phyloP scores from a whole-genome alignment of 108 stramenopile genomes.

The Stephanodiscus minutulus region DNA sequence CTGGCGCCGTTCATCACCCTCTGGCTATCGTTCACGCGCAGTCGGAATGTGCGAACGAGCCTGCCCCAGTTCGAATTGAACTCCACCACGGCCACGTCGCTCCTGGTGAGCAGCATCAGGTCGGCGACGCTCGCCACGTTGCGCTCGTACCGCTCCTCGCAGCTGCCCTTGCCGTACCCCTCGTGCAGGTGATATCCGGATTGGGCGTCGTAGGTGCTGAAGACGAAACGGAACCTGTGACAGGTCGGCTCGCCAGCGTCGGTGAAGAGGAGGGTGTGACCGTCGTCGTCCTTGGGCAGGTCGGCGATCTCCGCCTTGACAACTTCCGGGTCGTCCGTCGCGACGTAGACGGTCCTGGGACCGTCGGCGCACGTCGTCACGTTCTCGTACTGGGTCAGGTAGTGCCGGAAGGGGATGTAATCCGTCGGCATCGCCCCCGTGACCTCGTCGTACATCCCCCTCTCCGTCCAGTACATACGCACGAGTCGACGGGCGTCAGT shows the following conservation, averaged over 20 bases:
- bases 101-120: constrained; percentile 33
- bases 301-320: constrained; percentile 33
- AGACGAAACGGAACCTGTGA: constrained; percentile 56
- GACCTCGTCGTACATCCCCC: constrained; percentile 16
- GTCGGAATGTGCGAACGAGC: constrained; percentile 19
- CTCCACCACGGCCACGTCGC: constrained; percentile 28
- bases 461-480: constrained; percentile 9
- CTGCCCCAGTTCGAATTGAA: constrained; percentile 45
- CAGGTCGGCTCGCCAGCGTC: constrained; percentile 39
- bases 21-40: neutral
- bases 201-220: constrained; percentile 12
- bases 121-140: constrained; percentile 45
- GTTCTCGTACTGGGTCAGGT: constrained; percentile 21
- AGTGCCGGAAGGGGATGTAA: constrained; percentile 41
- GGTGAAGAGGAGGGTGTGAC: constrained; percentile 7
- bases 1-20: neutral
- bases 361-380: neutral
- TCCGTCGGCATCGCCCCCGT: constrained; percentile 18
- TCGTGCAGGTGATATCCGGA: constrained; percentile 18
- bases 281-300: constrained; percentile 66
- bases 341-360: constrained; percentile 26
- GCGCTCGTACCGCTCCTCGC: constrained; percentile 30
- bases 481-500: constrained; percentile 12
- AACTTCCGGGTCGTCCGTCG: constrained; percentile 29
- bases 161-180: constrained; percentile 13